Evolutionary conservation across 1,284 basidiomycete genomes (phyloP).

Genomic region (Cryptococcus deneoformans): DNA sequence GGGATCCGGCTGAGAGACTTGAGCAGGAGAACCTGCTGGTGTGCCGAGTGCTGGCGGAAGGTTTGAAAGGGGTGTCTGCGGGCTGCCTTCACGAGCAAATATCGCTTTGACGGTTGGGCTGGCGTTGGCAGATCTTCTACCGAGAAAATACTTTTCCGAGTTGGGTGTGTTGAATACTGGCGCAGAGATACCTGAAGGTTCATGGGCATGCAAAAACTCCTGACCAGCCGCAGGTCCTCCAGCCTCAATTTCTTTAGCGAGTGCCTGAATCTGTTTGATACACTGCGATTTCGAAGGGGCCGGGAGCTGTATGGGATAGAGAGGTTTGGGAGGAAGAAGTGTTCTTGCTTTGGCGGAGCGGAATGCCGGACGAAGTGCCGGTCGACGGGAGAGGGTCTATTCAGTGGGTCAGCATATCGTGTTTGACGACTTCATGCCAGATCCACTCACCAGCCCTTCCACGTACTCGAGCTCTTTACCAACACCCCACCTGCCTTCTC

Average conservation of each 20-base stretch:
- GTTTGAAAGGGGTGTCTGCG: conserved; percentile 13
- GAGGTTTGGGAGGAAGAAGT: conserved; percentile 26
- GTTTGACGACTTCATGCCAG: not conserved
- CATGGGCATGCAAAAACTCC: conserved; percentile 4
- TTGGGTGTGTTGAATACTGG: not conserved
- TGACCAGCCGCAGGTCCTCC: conserved; percentile 15
- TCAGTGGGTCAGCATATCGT: not conserved
- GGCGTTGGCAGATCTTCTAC: conserved; percentile 1
- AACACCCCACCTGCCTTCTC: conserved; percentile 43
- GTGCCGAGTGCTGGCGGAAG: conserved; percentile 4
- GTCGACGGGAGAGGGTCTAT: conserved; percentile 32
- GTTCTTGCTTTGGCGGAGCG: conserved; percentile 44
- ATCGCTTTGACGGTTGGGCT: conserved; percentile 8
- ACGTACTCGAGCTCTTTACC: conserved; percentile 45
- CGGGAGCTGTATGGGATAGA: conserved; percentile 38
- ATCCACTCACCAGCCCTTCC: conserved; percentile 34
- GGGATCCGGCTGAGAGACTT: conserved; percentile 10
- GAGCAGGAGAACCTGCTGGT: conserved; percentile 3
- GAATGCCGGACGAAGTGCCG: conserved; percentile 43
- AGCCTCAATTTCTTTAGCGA: conserved; percentile 28
- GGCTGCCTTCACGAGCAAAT: conserved; percentile 7
- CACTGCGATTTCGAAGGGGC: conserved; percentile 43
- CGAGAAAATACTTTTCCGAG: conserved; percentile 11
- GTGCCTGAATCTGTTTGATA: conserved; percentile 33
- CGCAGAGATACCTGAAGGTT: not conserved